Conservation (phyloP, 805 yeast species). For the Candida michaelii region DNA sequence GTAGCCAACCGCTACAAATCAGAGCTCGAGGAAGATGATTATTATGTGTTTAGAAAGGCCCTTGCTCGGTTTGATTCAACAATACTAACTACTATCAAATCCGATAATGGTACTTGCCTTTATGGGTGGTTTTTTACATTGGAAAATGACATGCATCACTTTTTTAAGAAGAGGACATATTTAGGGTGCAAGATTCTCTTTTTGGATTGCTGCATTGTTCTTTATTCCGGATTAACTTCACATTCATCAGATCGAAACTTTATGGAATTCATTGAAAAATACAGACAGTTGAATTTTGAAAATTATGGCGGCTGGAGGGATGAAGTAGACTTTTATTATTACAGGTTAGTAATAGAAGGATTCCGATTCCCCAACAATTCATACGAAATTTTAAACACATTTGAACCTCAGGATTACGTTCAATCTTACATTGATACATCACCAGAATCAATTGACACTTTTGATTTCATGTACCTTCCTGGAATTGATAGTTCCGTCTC, state of each 20-base stretch:
- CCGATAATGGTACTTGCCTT: constrained; percentile 24
- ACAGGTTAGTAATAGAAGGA: constrained; percentile 4
- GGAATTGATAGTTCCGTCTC: no score
- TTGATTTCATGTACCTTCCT: no score
- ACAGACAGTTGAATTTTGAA: constrained; percentile 13
- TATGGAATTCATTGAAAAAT: constrained; percentile 22
- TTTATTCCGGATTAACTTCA: constrained; percentile 20
- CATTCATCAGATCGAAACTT: constrained; percentile 19
- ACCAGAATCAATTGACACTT: neutral
- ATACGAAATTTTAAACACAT: neutral
- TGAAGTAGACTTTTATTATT: constrained; percentile 11
- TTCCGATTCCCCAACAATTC: neutral
- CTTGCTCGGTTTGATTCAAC: constrained; percentile 2
- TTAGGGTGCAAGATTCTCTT: constrained; percentile 26
- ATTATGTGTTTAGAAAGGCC: neutral
- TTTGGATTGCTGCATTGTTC: constrained; percentile 20
- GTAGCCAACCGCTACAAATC: constrained; percentile 18
- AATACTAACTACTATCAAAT: constrained; percentile 14
- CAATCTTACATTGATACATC: neutral
- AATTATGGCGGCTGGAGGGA: constrained; percentile 16
- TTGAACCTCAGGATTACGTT: neutral
- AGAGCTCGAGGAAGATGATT: neutral
- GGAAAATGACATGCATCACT: constrained; percentile 15
- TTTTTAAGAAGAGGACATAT: constrained; percentile 18
- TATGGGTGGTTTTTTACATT: constrained; percentile 27